phyloP scores from a whole-genome alignment of 1,139 yeast genomes.

The Blastobotrys arbuscula region DNA sequence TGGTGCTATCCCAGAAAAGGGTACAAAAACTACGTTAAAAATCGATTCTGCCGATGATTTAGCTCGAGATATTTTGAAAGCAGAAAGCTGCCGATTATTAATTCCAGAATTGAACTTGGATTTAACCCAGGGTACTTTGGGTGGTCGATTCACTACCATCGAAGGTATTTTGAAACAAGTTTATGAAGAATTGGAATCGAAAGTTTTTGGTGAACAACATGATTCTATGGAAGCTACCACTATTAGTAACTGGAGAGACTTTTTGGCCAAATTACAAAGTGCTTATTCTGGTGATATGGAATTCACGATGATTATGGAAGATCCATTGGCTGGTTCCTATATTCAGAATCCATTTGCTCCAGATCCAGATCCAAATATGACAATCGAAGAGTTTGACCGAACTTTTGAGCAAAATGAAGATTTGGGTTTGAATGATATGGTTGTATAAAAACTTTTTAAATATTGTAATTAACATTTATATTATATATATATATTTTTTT shows the following conservation, averaged over 20 bases:
- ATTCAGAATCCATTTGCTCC: conserved; percentile 98
- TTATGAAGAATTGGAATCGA: conserved; percentile 75
- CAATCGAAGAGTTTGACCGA: conserved; percentile 82
- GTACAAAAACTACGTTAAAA: conserved; percentile 64
- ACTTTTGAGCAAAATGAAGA: conserved; percentile 82
- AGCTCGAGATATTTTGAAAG: conserved; percentile 88
- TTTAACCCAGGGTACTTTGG: conserved; percentile 92
- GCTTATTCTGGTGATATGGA: conserved; percentile 82
- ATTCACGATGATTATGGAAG: conserved; percentile 84
- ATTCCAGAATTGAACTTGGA: conserved; percentile 89
- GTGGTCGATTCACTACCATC: conserved; percentile 95
- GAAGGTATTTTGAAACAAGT: conserved; percentile 92
- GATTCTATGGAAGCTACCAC: conserved; percentile 86
- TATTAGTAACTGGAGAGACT: conserved; percentile 71
- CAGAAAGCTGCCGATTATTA: conserved; percentile 82
- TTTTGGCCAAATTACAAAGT: conserved; percentile 66
- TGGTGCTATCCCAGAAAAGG: conserved; percentile 87
- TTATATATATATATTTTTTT: background rate
- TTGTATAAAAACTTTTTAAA: no score
- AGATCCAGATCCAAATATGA: conserved; percentile 95
- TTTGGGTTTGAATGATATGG: conserved; percentile 83
- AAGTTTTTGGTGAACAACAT: conserved; percentile 80
- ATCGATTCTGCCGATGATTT: conserved; percentile 92
- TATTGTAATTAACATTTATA: background rate
- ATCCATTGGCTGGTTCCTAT: conserved; percentile 92